Evolutionary conservation across 2,329 filamentous ascomycete genomes (phyloP).

Genomic region (Fusarium haematococcum): DNA sequence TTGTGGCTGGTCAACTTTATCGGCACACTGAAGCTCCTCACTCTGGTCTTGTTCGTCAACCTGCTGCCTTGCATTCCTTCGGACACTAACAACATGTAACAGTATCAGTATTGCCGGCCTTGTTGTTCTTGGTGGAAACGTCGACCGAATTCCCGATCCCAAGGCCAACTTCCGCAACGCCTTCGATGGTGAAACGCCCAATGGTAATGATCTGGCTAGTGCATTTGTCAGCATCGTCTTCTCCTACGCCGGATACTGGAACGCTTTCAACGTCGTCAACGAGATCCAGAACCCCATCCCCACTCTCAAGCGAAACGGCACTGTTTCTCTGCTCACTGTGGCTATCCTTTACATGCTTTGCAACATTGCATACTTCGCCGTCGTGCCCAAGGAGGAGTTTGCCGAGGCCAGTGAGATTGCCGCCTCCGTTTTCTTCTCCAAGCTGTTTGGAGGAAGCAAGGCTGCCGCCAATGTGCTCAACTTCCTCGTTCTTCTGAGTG

Average conservation of each 20-base stretch:
- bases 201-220: conserved; percentile 53
- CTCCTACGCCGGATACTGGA: conserved; percentile 68
- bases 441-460: conserved; percentile 65
- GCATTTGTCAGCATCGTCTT: conserved; percentile 71
- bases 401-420: conserved; percentile 63
- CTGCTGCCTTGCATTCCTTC: rapidly evolving
- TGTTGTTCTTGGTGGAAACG: conserved; percentile 64
- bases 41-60: conserved; percentile 63
- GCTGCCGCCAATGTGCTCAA: conserved; percentile 67
- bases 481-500: conserved; percentile 63
- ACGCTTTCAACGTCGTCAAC: conserved; percentile 72
- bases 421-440: conserved; percentile 69
- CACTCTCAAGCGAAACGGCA: conserved; percentile 63
- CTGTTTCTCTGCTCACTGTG: conserved; percentile 62
- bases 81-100: conserved; percentile 52
- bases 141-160: conserved; percentile 47
- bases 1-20: conserved; percentile 67
- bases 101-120: conserved; percentile 68
- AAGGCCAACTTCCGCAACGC: conserved; percentile 51
- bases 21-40: conserved; percentile 69
- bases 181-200: conserved; percentile 50
- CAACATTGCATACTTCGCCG: conserved; percentile 72
- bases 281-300: conserved; percentile 71
- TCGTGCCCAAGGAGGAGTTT: conserved; percentile 66
- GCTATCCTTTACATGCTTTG: conserved; percentile 67